Evolutionary conservation across 192 early-diverging fungal species (phyloP), one percentile per base, ranked within the genome.

Genomic region (Coemansia sp.): DNA sequence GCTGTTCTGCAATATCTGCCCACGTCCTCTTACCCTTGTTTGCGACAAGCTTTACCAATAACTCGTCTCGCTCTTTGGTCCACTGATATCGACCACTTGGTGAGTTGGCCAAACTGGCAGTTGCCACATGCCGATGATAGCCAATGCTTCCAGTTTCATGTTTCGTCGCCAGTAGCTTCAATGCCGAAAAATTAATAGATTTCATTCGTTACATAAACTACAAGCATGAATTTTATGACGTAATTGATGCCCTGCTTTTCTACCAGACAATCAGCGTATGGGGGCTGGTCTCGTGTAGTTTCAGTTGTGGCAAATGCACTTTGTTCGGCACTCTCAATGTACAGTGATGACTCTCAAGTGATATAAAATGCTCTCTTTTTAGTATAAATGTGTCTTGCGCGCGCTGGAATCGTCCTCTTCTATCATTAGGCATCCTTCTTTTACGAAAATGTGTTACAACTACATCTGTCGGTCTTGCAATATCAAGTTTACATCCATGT

Each of bases 401-500:
- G 33, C 33, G 10, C 33, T 35, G 7, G 10, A 2, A 9, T 7
- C 33, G 33, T 35, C 33, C 10, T 35, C 10, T 5, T 35, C 6
- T 35, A 10, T 35, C 33, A 10, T 35, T 35, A 35, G 33, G 7
- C 6, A 35, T 35, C 7, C 40, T 5, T 6, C 40, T 4, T 14
- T 18, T 6, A 42, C 8, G 14, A n/a, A 3, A 36, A 72, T 76
- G 72, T 76, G 72, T 30, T 69, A 69, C 42, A 56, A 75, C n/a
- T 75, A 75, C 51, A 54, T 75, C 35, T 75, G 72, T 42, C 40
- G 53, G 28, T 65, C 72, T n/a, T 75, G 72, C 58, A 57, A 51
- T 16, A 12, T 26, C 6, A 69, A 65, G n/a, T 51, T 75, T 9
- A 75, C 72, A 12, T 52, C 62, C 16, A 69, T 75, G 66, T 75